Base-by-base conservation (phyloP, 306 rosid genomes). In the Pterocarpus santalinus region DNA sequence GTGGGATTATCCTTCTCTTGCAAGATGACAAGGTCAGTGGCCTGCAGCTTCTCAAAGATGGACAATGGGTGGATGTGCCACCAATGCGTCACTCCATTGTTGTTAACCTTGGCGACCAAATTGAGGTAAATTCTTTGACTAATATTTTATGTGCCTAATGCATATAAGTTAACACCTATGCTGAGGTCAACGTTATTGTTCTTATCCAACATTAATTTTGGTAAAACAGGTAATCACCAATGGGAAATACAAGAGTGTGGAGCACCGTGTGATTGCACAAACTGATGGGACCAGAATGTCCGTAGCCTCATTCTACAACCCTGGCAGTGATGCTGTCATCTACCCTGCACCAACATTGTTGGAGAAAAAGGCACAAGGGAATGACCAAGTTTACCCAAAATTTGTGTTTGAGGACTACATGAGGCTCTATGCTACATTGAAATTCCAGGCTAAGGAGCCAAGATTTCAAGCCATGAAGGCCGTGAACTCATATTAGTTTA, bases 1-100 rank as follows among this genome's bases (percentile, higher is more conserved):
- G 94, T 4, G 97, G 97, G 22, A 77, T 92, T 41, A 86, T 92
- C 82, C 87, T 92, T 5, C 91, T 92, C 52, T 92, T 92, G 85
- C 97, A 90, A 64, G 97, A 90, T 39, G 92, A 92, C 86, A 90
- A 89, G 78, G 94, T 92, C 62, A 83, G 93, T 62, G 97, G 94
- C 14, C 89, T 92, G 33, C 97, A 92, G 80, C 88, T 92, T 28
- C 92, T 89, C 60, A 92, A 90, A 62, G 93, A 87, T 47, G 94
- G 80, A 0, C 33, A 80, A 10, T 92, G 97, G 97, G 71, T 92
- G 9, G 93, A 89, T 71, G 97, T 92, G 5, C 97, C 97, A 0
- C 97, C 95, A 1, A 83, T 92, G 86, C 93, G 93, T 65, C 95
- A 92, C 81, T 92, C 97, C 62, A 86, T 92, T 58, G 95, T 90